Base-by-base conservation (phyloP, 176 grass and related monocot genomes). In the Carex pumila region DNA sequence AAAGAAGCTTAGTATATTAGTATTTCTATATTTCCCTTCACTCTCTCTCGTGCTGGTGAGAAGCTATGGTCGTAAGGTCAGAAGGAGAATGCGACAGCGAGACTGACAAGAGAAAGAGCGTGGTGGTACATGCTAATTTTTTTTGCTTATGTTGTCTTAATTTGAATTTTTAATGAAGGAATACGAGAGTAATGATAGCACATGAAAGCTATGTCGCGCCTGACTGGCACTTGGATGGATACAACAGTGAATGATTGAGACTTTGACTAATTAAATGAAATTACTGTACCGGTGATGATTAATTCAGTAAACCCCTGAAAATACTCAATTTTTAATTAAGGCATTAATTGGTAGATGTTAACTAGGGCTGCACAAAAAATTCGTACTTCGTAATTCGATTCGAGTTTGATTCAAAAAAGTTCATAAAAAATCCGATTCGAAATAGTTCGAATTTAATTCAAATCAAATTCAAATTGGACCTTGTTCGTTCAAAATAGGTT, bases 141-240 rank as follows among this genome's bases (percentile, higher is more conserved):
- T 81, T 59, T 64, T 61, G 6, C 19, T n/a, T 62, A 18, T 81
- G 55, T 0, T 77, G 50, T 49, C 39, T 64, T n/a, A 39, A 79
- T 79, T 81, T 61, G 47, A 50, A 50, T 83, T 29, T 50, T 83
- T 81, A 81, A 53, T 83, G 49, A 56, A 56, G 73, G 22, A 77
- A 77, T 56, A 54, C 56, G 73, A 56, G 50, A 32, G 49, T 18
- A 77, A 77, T 77, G 22, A 77, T 22, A 9, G 80, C 80, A 83
- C 80, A 83, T 83, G 80, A 83, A 83, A 83, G 80, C 80, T 55
- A 62, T 68, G 80, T 83, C 63, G 62, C 80, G 19, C 80, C 80
- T 67, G 80, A 68, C 80, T 66, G 61, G 83, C 17, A 13, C 45
- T 15, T 15, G 1, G 72, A 30, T 76, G 7, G 54, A 15, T 49